A percentile compares a stretch with the other conserved stretches of the same genome.
phyloP scores from a whole-genome alignment of 2,329 filamentous ascomycete genomes.

The Coniochaeta sp. region DNA sequence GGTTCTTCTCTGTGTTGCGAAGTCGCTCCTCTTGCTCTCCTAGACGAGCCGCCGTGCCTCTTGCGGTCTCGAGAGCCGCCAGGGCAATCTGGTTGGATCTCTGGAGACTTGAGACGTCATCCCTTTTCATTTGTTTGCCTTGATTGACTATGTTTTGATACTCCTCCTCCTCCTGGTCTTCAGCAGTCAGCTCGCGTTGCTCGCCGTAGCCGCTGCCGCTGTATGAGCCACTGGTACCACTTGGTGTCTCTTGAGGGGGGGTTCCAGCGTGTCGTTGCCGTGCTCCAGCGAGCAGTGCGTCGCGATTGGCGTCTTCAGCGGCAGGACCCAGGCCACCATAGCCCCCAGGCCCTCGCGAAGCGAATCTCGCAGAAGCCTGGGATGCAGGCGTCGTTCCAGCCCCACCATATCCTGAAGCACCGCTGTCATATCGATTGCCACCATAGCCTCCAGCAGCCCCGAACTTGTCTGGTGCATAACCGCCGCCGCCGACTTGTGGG shows the following conservation, averaged over 20 bases:
- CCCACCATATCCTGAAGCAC: conserved; percentile 16
- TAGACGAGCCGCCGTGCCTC: conserved; percentile 64
- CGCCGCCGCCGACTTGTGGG: conserved; percentile 24
- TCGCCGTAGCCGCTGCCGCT: conserved; percentile 52
- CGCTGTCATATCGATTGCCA: conserved; percentile 42
- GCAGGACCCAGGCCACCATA: conserved; percentile 52
- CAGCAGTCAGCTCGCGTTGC: conserved; percentile 71
- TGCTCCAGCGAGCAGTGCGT: conserved; percentile 55
- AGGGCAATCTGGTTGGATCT: no score
- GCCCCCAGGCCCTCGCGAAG: conserved; percentile 38
- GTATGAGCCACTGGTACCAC: conserved; percentile 19
- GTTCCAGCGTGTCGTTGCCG: conserved; percentile 23
- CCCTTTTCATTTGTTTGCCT: no score
- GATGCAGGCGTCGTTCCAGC: conserved; percentile 10
- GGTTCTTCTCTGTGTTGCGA: conserved; percentile 74
- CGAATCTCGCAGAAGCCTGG: neutral
- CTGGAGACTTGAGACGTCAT: no score
- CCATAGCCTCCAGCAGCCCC: conserved; percentile 45
- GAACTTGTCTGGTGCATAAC: conserved; percentile 48
- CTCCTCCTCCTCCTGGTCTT: conserved; percentile 68
- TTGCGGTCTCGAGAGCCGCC: conserved; percentile 66
- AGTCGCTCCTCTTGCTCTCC: conserved; percentile 74
- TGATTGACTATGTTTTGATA: conserved; percentile 63
- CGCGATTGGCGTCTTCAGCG: conserved; percentile 45
- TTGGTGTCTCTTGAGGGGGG: neutral